Base-by-base conservation (phyloP, 345 rosid genomes). In the Reutealis trisperma region DNA sequence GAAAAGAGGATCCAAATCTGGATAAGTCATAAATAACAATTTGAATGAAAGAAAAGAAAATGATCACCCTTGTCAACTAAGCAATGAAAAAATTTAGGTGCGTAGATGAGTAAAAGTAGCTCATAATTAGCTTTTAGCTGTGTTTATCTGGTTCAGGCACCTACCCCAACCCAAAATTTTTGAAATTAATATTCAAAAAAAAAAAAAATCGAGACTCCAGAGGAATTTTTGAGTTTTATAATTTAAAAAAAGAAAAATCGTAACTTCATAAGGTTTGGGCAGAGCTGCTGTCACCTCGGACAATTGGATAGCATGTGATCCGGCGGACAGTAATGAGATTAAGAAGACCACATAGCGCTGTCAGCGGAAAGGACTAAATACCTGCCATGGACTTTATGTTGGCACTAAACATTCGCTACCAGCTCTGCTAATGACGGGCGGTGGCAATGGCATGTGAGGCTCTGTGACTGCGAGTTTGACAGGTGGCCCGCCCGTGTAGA, bases 1-100 rank as follows among this genome's bases (percentile, higher is more conserved):
- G 41, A 37, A 37, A 37, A 8, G 49, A 55, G 11, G 62, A 42
- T 61, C 30, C 47, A 22, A 24, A 25, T 9, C 37, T 59, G 30
- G 45, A 72, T 42, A 67, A 74, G 65, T n/a, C 2, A 63, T 55
- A 47, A 68, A 80, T 8, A n/a, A 59, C 65, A 75, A 67, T 22
- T 73, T 71, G 64, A n/a, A 10, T 58, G 62, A 37, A 44, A 79
- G 34, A 14, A 58, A 25, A 57, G 42, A 37, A 70, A 47, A 64
- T 55, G 68, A 74, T 30, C 72, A 6, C n/a, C 62, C 65, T 70
- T 64, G 69, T 37, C 59, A 62, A 45, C 42, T 19, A 73, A 66
- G 72, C 27, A 68, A 47, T 47, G 1, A 74, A 51, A 82, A 84
- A 11, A 72, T 42, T 41, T 72, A 62, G 80, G 83, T 77, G 70